Base-by-base conservation (phyloP, 2,329 filamentous ascomycete species). In the Gliomastix tumulicola region DNA sequence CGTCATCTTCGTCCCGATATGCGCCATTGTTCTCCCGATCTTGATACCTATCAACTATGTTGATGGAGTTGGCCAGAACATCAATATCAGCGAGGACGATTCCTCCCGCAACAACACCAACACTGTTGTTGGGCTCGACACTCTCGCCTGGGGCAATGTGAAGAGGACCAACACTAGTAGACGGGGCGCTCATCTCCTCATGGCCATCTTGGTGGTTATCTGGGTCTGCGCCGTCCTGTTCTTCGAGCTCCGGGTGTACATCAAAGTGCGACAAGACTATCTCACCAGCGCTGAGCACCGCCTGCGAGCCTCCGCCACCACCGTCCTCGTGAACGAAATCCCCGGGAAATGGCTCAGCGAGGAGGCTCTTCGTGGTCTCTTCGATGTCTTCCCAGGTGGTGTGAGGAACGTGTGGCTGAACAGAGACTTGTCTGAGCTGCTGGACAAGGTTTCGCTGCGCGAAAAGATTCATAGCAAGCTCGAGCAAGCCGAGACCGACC, bases 361-460 rank as follows among this genome's bases (percentile, higher is more conserved):
- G 34, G 81, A 94, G 31, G 86, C 87, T 1, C 71, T 98, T 5
- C 74, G 79, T 40, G 84, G 83, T 1, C 69, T 98, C 0, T 98
- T 94, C 51, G 92, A 98, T 55, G 89, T 97, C 2, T 97, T 96
- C 49, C 92, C 92, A 0, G 92, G 92, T 16, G 92, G 92, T 21
- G 83, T 98, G 52, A 79, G 87, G 41, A 97, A 97, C 48, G 85
- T 98, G 32, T 98, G 90, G 89, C 81, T 98, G 49, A 98, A 96
- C 41, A 78, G 90, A 42, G 86, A 98, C 53, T 82, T 88, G 46
- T 86, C 89, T 30, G 74, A 82, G 8, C 72, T 98, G 10, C 74
- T 86, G 32, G 83, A 89, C 42, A 97, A 97, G 55, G 84, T 97
- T 32, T 75, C 85, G 34, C 66, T 78, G 44, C 76, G 92, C 31